These are phyloP conservation scores for Cercospora sp. DNA, from an alignment of 2,329 filamentous ascomycete species.

Conservation along the genomic window DNA sequence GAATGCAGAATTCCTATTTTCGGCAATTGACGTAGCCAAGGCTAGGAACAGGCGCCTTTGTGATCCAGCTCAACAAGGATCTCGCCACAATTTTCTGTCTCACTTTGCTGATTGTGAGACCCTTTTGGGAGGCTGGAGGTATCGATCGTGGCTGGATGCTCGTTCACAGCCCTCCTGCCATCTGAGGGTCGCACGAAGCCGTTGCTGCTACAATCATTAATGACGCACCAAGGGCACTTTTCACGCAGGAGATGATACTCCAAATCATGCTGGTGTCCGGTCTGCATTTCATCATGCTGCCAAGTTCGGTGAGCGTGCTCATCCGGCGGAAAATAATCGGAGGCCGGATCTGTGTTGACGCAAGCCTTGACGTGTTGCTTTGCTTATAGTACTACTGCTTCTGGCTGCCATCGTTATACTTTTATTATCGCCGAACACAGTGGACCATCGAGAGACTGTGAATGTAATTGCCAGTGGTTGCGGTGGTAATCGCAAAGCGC, in stretches of 20 bases:
- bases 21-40: conserved; percentile 10
- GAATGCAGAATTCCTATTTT: conserved; percentile 12
- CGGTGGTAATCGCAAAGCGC: background rate
- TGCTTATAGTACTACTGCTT: background rate
- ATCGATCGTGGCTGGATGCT: conserved; percentile 1
- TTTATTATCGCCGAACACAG: background rate
- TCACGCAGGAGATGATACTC: background rate
- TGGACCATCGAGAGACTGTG: background rate
- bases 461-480: background rate
- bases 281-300: background rate
- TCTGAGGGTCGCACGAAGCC: background rate
- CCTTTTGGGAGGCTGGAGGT: conserved; percentile 4
- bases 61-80: conserved; percentile 13
- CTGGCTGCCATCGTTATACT: background rate
- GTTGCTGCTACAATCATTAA: background rate
- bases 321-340: background rate
- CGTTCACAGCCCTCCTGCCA: background rate
- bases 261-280: background rate
- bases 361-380: background rate
- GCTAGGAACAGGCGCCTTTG: conserved; percentile 8
- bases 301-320: background rate
- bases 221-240: background rate
- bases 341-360: background rate
- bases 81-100: conserved; percentile 6
- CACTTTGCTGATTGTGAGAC: background rate